Base-by-base conservation (phyloP, 208 protist genomes). In the Acanthamoeba healyi region DNA sequence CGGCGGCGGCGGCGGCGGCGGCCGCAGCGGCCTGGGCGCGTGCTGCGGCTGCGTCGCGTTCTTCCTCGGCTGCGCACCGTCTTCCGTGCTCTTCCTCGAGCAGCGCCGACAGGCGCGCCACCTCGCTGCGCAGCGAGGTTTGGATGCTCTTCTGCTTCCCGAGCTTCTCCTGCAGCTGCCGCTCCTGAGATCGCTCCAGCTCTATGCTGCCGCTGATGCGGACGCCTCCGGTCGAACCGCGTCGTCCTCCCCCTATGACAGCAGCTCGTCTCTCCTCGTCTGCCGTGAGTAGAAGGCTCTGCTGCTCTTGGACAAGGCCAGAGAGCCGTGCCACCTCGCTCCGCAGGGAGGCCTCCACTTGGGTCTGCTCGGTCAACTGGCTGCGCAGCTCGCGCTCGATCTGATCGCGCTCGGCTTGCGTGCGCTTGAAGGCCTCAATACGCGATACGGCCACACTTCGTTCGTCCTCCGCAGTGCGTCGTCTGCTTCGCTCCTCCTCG, bases 321-420 rank as follows among this genome's bases (percentile, higher is more conserved):
- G 67, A 77, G n/a, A 77, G 67, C 12, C 67, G 34, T 12, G 67
- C 67, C 34, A 77, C 34, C 36, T 77, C 67, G 67, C 29, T 42
- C 12, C 67, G 67, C 0, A 77, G 67, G 7, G 56, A 15, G 56
- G 56, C 56, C 56, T 63, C 17, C 1, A 63, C 24, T 24, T 63
- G 17, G 56, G 29, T 19, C 67, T 77, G 67, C 6, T 42, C 29
- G 17, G 36, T 32, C 29, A 44, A 32, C 67, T 40, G 67, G n/a
- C 17, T 32, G 6, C 67, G 67, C 56, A 63, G 56, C 26, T 63
- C 56, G 56, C 26, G 56, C 36, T 77, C 67, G 36, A 38, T 15
- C 67, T 26, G 67, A 14, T 77, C 67, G 17, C 67, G 67, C n/a
- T 77, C 67, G 36, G 67, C 2, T 4, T 77, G 67, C 14, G 67